phyloP scores from a whole-genome alignment of 176 grass and related monocot genomes.

The Oropetium thomaeum region DNA sequence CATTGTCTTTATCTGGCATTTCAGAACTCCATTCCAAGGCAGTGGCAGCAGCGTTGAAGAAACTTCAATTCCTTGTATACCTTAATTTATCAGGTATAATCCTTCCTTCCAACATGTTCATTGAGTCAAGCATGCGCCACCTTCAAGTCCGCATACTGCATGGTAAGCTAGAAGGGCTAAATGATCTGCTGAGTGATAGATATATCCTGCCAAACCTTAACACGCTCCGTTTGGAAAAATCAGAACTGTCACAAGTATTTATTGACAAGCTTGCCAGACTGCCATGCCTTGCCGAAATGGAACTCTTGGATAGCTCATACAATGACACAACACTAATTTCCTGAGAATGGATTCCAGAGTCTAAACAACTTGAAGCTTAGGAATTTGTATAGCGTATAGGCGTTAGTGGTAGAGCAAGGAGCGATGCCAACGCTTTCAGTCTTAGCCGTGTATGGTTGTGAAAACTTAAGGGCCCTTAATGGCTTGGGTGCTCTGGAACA shows the following conservation, averaged over 20 bases:
- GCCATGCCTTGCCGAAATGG: constrained; percentile 41
- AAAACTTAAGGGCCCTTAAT: constrained; percentile 31
- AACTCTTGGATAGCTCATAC: constrained; percentile 33
- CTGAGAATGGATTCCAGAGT: constrained; percentile 38
- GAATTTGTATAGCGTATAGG: constrained; percentile 47
- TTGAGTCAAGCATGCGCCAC: constrained; percentile 36
- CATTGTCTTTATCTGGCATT: constrained; percentile 38
- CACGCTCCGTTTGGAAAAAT: constrained; percentile 24
- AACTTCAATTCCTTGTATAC: constrained; percentile 43
- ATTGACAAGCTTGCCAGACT: constrained; percentile 33
- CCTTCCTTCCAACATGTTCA: constrained; percentile 42
- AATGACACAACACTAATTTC: constrained; percentile 36
- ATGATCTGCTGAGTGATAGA: constrained; percentile 8
- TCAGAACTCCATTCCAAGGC: constrained; percentile 16
- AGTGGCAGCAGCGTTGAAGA: constrained; percentile 32
- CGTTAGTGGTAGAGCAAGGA: constrained; percentile 29
- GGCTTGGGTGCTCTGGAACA: constrained; percentile 25
- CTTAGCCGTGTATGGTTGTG: constrained; percentile 47
- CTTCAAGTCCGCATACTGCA: constrained; percentile 30
- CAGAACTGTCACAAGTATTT: constrained; percentile 32
- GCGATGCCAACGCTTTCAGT: constrained; percentile 44
- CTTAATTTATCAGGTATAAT: constrained; percentile 41
- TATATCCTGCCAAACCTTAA: constrained; percentile 43
- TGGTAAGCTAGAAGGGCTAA: constrained; percentile 29
- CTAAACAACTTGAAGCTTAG: constrained; percentile 44